Base-by-base conservation (phyloP, 345 rosid genomes). In the Nasturtium officinale region DNA sequence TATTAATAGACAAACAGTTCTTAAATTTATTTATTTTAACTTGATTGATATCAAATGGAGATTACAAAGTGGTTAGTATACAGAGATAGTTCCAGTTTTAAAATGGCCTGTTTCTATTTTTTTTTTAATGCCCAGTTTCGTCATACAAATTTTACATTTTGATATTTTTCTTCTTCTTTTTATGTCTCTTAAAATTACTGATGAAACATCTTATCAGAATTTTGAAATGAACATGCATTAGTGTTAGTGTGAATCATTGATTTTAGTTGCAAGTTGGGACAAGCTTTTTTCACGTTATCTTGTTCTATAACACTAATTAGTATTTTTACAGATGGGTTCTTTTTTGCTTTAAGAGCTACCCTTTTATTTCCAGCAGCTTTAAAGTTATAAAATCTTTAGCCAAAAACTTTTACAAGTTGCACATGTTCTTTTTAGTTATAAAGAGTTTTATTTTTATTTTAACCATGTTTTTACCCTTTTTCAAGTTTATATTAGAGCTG, bases 271-370 rank as follows among this genome's bases (percentile, higher is more conserved):
- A 21, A 53, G 38, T 12, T 69, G 62, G 28, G 29, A 9, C 62
- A 62, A 28, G 26, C 26, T 46, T 23, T 29, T 17, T 10, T 10
- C 37, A 61, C 65, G 65, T 59, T 48, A 2, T 46, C 11, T 71
- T 50, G 16, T 17, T 18, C 23, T 45, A 57, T 43, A 26, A 54
- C 35, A 48, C 53, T 40, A 16, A 37, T 47, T 26, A 57, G 32
- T 35, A 38, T 58, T 23, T 23, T 57, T 51, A 74, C 78, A 65
- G 60, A 56, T 74, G 55, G 62, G 35, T 51, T 51, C 20, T 75
- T 40, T 59, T 40, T 73, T 51, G 56, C 69, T 67, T 75, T 67
- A 10, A 5, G 7, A 53, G 33, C 35, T 21, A 13, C 56, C 55
- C 38, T 52, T 5, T 37, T 5, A 30, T 18, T 17, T 21, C 3